These are phyloP conservation scores for Peterozyma xylosa DNA, from an alignment of 805 yeast genomes.

Conservation along the genomic window DNA sequence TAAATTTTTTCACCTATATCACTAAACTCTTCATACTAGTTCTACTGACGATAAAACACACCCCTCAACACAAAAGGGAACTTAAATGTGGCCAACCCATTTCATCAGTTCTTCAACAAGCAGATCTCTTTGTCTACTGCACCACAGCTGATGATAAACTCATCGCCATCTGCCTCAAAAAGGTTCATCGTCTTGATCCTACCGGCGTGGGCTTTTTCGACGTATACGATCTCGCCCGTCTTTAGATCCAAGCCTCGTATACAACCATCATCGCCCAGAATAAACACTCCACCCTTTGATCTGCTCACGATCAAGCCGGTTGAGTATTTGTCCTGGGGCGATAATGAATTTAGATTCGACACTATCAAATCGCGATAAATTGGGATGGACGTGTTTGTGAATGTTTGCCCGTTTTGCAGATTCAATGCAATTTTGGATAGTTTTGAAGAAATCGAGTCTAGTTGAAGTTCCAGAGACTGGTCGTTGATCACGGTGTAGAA, in stretches of 20 bases:
- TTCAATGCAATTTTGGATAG: slow-evolving; percentile 5
- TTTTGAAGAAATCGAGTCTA: slow-evolving; percentile 3
- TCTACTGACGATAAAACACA: no score
- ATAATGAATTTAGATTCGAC: slow-evolving; percentile 36
- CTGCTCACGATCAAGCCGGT: slow-evolving; percentile 31
- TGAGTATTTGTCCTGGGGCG: slow-evolving; percentile 67
- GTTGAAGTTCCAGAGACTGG: not conserved
- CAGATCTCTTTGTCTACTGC: slow-evolving; percentile 30
- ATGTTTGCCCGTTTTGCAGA: slow-evolving; percentile 10
- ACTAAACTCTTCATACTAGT: no score
- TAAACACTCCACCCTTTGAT: slow-evolving; percentile 47
- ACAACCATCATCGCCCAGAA: slow-evolving; percentile 61
- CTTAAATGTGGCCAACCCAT: no score
- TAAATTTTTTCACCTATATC: no score
- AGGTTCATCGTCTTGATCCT: slow-evolving; percentile 38
- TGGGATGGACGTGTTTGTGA: slow-evolving; percentile 16
- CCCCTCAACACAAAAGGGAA: no score
- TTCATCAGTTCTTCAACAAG: no score
- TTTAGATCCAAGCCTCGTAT: slow-evolving; percentile 52
- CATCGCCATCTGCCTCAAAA: slow-evolving; percentile 21
- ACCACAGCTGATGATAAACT: slow-evolving; percentile 41
- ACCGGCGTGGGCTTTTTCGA: slow-evolving; percentile 30
- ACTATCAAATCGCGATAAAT: slow-evolving; percentile 27
- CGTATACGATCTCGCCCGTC: slow-evolving; percentile 26
- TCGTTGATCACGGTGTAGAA: not conserved